These are phyloP conservation scores for Pyrrhoderma noxium DNA, from an alignment of 1,284 basidiomycete species.

Conservation along the genomic window DNA sequence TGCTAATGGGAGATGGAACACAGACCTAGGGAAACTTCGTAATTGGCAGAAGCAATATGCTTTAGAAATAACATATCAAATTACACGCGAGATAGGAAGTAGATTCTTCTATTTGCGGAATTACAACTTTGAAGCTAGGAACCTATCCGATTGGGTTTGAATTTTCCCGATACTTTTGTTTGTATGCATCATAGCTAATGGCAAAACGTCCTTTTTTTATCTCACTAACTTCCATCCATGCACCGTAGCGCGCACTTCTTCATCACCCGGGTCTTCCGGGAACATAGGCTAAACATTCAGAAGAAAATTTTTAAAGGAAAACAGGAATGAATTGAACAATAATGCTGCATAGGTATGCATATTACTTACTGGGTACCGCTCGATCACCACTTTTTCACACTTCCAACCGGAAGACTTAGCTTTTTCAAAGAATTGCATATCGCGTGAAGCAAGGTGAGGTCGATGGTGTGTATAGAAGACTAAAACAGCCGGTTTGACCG, in stretches of 20 bases:
- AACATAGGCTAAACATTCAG: conserved; percentile 66
- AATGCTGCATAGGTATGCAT: background rate
- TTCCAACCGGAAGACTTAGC: conserved; percentile 66
- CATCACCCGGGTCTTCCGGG: conserved; percentile 75
- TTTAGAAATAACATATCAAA: too few species aligned
- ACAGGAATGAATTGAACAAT: background rate
- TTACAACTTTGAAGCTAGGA: too few species aligned
- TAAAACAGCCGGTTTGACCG: conserved; percentile 51
- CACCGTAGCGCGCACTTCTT: conserved; percentile 63
- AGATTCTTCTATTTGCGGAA: too few species aligned
- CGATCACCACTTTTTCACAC: conserved; percentile 66
- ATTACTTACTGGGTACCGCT: conserved; percentile 28
- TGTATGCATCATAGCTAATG: too few species aligned
- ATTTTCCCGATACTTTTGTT: too few species aligned
- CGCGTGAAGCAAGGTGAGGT: conserved; percentile 76
- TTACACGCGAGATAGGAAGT: too few species aligned
- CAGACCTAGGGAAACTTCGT: too few species aligned
- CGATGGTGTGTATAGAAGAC: conserved; percentile 94
- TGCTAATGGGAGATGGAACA: too few species aligned
- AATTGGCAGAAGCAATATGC: too few species aligned
- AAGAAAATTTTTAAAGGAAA: background rate
- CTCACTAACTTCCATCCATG: conserved; percentile 67
- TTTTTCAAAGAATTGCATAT: conserved; percentile 78
- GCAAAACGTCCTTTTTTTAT: background rate
- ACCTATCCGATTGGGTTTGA: too few species aligned